Evolutionary conservation across 768 basidiomycete genomes (phyloP), one percentile per base, ranked within the genome.

Genomic region (Trametes sanguinea): DNA sequence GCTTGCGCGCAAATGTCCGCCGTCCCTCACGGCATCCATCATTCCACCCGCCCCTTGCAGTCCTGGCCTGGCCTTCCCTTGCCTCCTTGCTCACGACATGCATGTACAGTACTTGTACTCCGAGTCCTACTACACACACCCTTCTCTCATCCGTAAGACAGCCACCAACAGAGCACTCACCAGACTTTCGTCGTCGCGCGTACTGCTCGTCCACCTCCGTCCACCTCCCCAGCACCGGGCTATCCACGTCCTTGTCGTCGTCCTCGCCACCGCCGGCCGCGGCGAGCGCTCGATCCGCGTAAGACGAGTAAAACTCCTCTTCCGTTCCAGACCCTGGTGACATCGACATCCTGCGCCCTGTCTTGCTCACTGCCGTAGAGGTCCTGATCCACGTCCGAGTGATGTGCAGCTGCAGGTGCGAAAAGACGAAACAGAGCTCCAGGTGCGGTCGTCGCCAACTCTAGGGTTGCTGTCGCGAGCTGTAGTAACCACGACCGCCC

Each of bases 211-310:
- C 63, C n/a, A 50, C 63, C 54, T 60, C 63, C 43, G 58, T 54
- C 58, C 58, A 60, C 42, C 51, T 42, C 8, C 63, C 63, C n/a
- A 64, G 58, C 50, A 64, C 63, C 14, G 63, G 63, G 29, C 63
- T 64, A 58, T 64, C 63, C 46, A 52, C 58, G 50, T 64, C 35
- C 22, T 22, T 22, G 35, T 37, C 35, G 35, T 37, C 62, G 29
- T 55, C 50, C 50, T 47, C 50, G 58, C 55, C 51, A 29, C 16
- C 37, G 10, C 27, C 45, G 10, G 51, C 45, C 33, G 27, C 53
- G 33, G 45, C 54, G 35, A 50, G 62, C 16, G 48, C 54, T 44
- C 40, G 62, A 54, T 58, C 47, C 16, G 63, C 30, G 53, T 60
- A 60, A 4, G 63, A 56, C 54, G 44, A 52, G 54, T 64, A 57